These are phyloP conservation scores for Candida sakaeoensis DNA, from an alignment of 805 yeast genomes.

Conservation along the genomic window DNA sequence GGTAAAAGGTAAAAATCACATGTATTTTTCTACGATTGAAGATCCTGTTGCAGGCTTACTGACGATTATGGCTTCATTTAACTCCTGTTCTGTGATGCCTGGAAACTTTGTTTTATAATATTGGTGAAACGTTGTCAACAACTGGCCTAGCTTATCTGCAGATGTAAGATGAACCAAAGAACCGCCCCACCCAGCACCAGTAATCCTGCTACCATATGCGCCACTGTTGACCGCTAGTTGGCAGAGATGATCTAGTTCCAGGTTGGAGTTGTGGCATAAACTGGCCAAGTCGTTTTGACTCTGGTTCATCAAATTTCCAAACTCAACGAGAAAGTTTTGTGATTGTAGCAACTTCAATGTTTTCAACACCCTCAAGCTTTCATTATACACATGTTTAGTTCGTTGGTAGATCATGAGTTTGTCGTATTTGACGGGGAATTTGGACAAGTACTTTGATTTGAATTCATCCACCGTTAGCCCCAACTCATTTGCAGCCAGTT, in stretches of 20 bases:
- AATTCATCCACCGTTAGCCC: constrained; percentile 43
- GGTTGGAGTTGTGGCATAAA: constrained; percentile 52
- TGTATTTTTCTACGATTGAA: constrained; percentile 7
- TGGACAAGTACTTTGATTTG: constrained; percentile 38
- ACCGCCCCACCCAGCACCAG: constrained; percentile 83
- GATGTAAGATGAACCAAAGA: constrained; percentile 63
- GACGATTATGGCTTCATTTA: constrained; percentile 50
- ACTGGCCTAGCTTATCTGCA: constrained; percentile 32
- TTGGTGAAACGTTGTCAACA: constrained; percentile 44
- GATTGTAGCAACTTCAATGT: constrained; percentile 40
- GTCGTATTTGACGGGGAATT: constrained; percentile 57
- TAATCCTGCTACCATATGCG: constrained; percentile 63
- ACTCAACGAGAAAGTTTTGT: constrained; percentile 32
- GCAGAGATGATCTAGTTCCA: constrained; percentile 52
- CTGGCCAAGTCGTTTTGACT: constrained; percentile 53
- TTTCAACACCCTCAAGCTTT: constrained; percentile 55
- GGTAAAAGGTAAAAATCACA: too few species aligned
- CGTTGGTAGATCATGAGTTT: constrained; percentile 54
- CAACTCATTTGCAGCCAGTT: constrained; percentile 43
- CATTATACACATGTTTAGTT: constrained; percentile 60
- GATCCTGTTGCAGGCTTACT: constrained; percentile 56
- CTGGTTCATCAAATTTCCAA: constrained; percentile 57
- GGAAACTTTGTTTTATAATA: constrained; percentile 53
- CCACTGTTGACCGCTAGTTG: constrained; percentile 53
- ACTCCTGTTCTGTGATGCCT: constrained; percentile 39